phyloP scores from a whole-genome alignment of 345 rosid genomes.

The Brassica cretica region DNA sequence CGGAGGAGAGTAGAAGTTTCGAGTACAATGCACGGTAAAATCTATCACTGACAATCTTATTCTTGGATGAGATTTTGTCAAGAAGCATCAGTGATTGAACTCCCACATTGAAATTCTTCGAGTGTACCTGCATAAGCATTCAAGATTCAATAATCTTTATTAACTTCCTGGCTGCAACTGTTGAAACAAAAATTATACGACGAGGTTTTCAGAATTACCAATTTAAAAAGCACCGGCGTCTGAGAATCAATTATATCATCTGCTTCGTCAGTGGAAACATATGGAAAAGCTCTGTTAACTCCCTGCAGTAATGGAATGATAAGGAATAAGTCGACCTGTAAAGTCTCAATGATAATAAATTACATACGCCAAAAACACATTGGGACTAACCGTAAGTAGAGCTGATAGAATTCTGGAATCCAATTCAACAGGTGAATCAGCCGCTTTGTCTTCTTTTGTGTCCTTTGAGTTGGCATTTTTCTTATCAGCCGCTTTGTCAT shows the following conservation, averaged over 20 bases:
- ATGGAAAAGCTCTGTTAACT: slow-evolving; percentile 96
- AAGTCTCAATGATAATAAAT: slow-evolving; percentile 2
- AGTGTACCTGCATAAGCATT: slow-evolving; percentile 69
- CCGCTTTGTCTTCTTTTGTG: slow-evolving; percentile 39
- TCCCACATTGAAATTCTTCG: slow-evolving; percentile 88
- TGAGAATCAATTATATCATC: slow-evolving; percentile 85
- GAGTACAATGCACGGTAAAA: slow-evolving; percentile 94
- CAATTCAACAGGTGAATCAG: slow-evolving; percentile 76
- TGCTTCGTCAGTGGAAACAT: slow-evolving; percentile 78
- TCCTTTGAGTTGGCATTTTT: slow-evolving; percentile 39
- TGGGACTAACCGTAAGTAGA: slow-evolving; percentile 68
- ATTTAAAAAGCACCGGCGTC: slow-evolving; percentile 85
- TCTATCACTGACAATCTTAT: slow-evolving; percentile 91
- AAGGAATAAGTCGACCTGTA: slow-evolving; percentile 12
- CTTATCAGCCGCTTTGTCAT: slow-evolving; percentile 39
- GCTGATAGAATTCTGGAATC: slow-evolving; percentile 94
- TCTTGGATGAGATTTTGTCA: slow-evolving; percentile 92
- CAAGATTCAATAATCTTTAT: slow-evolving; percentile 7
- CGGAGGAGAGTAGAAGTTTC: slow-evolving; percentile 85
- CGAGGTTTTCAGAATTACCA: slow-evolving; percentile 51
- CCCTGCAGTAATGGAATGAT: slow-evolving; percentile 56
- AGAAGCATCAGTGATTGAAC: slow-evolving; percentile 95
- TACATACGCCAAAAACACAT: neutral
- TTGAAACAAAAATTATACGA: slow-evolving; percentile 4
- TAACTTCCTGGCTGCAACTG: slow-evolving; percentile 8